phyloP scores from a whole-genome alignment of 179 eudicot species.

The Monotropa hypopitys region DNA sequence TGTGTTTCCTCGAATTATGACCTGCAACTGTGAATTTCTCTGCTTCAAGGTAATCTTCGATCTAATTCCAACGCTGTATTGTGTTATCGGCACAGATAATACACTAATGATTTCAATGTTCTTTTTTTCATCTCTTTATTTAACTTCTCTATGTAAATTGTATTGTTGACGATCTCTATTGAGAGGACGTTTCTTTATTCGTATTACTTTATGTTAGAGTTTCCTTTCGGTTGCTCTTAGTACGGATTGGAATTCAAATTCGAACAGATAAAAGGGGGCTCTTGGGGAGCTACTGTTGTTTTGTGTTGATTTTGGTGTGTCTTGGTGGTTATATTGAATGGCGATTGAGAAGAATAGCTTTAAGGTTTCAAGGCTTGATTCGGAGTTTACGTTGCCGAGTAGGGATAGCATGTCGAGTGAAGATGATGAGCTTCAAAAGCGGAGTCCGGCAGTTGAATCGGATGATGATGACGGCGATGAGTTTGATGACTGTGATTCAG shows the following conservation, averaged over 20 bases:
- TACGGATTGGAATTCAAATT: conserved; percentile 3
- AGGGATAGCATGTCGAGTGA: conserved; percentile 78
- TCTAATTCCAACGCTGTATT: conserved; percentile 8
- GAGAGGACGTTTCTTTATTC: conserved; percentile 4
- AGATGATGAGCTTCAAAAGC: conserved; percentile 38
- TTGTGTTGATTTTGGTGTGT: conserved; percentile 12
- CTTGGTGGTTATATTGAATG: conserved; percentile 39
- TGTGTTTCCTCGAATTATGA: conserved; percentile 2
- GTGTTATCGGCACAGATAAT: neutral
- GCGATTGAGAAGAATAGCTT: conserved; percentile 81
- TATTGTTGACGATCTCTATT: neutral
- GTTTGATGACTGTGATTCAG: conserved; percentile 87
- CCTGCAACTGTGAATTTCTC: neutral
- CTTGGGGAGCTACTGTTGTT: conserved; percentile 16
- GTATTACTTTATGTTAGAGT: conserved; percentile 27
- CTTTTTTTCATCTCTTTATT: neutral
- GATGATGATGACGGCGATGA: conserved; percentile 50
- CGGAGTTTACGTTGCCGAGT: conserved; percentile 50
- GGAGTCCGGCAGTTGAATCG: conserved; percentile 29
- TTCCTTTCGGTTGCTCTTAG: conserved; percentile 7
- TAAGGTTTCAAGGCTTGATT: conserved; percentile 47
- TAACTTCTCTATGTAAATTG: neutral
- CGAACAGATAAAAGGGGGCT: neutral
- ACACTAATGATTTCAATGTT: neutral
- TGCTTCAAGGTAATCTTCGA: conserved; percentile 20